Base-by-base conservation (phyloP, 371 early-diverging fungal species). In the Mortierella sp. region DNA sequence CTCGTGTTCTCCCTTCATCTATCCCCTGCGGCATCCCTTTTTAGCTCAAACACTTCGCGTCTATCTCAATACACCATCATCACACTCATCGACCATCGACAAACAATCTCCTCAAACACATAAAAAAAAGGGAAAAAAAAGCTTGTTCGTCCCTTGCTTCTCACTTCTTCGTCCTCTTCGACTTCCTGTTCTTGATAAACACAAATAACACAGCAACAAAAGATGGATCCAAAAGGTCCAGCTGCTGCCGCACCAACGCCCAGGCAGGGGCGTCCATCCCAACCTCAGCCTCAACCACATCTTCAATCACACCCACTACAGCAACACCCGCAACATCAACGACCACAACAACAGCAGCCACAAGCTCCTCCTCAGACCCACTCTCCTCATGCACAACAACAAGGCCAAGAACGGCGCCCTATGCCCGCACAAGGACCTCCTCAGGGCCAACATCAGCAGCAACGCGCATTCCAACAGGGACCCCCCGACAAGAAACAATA, bases 391-490 rank as follows among this genome's bases (percentile, higher is more conserved):
- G 16, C 70, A 44, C 47, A n/a, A 14, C 73, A 28, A 16, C 48
- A 45, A 0, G 28, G 47, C 11, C 48, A 47, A 5, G 78, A 50
- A 60, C 26, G 60, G 24, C 72, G 78, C 48, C 78, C 77, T 5
- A 72, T 72, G 19, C 50, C 72, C n/a, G 48, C 60, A 11, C 63
- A 52, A 10, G 31, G 48, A 14, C 72, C 28, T 48, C 31, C 63
- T 47, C 75, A 75, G 74, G 31, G 26, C 28, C 38, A 70, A 13
- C 47, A 54, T 38, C 70, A 48, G 11, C 68, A 63, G 44, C 57
- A 72, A 73, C 72, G 47, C 45, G 14, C 38, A 52, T 73, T 55
- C 38, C 75, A 48, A 42, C 77, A 77, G 50, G 77, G 60, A 5
- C 31, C 38, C n/a, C 42, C 63, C 16, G 44, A 70, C 44, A 68